Evolutionary conservation across 2,329 filamentous ascomycete genomes (phyloP), one percentile per base, ranked within the genome.

Genomic region (Phyllachora maydis): DNA sequence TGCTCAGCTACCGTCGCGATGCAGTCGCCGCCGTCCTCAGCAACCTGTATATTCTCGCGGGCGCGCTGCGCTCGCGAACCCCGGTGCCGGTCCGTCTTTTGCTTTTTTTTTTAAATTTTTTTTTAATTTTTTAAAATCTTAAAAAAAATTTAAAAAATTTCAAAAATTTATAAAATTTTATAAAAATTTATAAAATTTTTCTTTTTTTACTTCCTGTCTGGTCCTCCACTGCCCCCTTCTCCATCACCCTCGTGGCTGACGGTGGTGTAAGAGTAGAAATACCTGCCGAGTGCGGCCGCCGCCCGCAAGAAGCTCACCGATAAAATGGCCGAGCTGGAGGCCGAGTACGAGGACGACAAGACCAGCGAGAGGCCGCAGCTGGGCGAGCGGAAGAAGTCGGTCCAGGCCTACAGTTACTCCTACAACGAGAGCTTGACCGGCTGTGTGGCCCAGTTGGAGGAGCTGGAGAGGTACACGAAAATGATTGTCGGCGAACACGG

Each of bases 41-140:
- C 28, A 67, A 66, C 32, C 35, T 69, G 3, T 68, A 67, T 33
- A 51, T 65, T 20, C 45, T 69, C 1, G 60, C 62, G 0, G 60
- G 60, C 0, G 63, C 63, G 5, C 37, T 69, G 18, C 46, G 58
- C 16, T 54, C 55, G 0, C 46, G 54, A 22, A 43, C 50, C 14
- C 53, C 50, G 33, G 56, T 65, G 2, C 59, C 59, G 4, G 52
- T 56, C 36, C 34, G 50, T 36, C 11, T 13, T 14, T 13, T 12
- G 8, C 1, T 11, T 16, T n/a, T 14, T 10, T 15, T 9, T 7
- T 13, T 26, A 16, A 6, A 8, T 5, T 10, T 9, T 15, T n/a
- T n/a, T n/a, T n/a, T n/a, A n/a, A n/a, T n/a, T n/a, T n/a, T n/a
- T n/a, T n/a, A n/a, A n/a, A n/a, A n/a, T n/a, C n/a, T n/a, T n/a